Base-by-base conservation (phyloP, 176 grass and related monocot genomes). In the Oryza coarctata region DNA sequence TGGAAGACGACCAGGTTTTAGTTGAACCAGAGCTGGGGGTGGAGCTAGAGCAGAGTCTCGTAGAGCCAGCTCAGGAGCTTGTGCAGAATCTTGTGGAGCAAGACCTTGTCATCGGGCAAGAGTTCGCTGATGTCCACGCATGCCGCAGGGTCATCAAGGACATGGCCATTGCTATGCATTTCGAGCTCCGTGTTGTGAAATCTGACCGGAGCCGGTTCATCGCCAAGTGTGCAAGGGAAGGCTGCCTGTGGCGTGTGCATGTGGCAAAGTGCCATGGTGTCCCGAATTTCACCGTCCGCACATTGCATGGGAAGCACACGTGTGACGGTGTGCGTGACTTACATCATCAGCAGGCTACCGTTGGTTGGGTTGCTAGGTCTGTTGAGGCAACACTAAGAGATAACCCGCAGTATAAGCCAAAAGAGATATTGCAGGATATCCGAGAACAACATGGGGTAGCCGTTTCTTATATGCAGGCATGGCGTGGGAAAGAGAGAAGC, bases 391-490 rank as follows among this genome's bases (percentile, higher is more conserved):
- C 89, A 45, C 82, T 98, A 33, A 90, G 96, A 62, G 89, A 93
- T 73, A 98, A 98, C 52, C 96, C 96, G 2, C 96, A 90, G 65
- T 91, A 90, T 84, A 98, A 98, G 73, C 96, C 96, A 10, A 98
- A 98, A 85, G 96, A 98, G 63, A 98, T 98, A 84, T 82, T 98
- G 88, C 95, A 98, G 79, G 95, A 93, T 82, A 98, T 95, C 32
- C 84, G 57, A 23, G 95, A 98, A 44, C 90, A 98, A 78, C 95
- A 98, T 89, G 95, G 95, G 28, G 87, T 98, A 3, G 95, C 95
- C 22, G 92, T 98, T 34, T 95, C 92, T 68, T 98, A 98, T 76
- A 98, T 98, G 96, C 96, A 98, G 73, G 96, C 96, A 52, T 95
- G 96, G 91, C 93, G 96, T 61, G 96, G 96, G 68, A 98, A 98